Evolutionary conservation across 352 stramenopile species (phyloP).

Genomic region (Phytophthora capsici): DNA sequence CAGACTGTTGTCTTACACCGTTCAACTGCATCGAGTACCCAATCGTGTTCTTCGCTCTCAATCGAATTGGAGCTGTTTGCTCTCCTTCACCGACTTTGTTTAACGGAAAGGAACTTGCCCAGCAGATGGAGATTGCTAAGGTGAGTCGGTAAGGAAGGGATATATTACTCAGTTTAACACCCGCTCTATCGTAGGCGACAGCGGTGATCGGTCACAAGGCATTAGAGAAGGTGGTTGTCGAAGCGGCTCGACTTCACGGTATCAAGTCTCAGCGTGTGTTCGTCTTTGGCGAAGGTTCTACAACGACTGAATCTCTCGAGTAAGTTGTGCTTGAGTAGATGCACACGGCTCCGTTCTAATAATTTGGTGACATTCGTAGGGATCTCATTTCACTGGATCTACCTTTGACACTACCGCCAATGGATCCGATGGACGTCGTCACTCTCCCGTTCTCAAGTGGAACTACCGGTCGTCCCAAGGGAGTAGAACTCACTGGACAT

Average conservation of each 20-base stretch:
- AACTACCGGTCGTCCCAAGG: constrained; percentile 92
- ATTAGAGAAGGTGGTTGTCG: constrained; percentile 3
- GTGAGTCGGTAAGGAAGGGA: background rate
- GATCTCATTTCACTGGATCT: constrained; percentile 28
- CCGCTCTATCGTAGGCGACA: constrained; percentile 12
- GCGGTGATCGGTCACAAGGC: constrained; percentile 16
- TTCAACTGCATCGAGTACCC: constrained; percentile 1
- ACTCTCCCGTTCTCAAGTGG: constrained; percentile 92
- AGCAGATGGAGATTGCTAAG: constrained; percentile 1
- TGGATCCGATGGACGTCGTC: constrained; percentile 36
- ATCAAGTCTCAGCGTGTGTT: constrained; percentile 20
- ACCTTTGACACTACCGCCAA: constrained; percentile 33
- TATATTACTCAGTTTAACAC: background rate
- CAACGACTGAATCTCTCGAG: constrained; percentile 8
- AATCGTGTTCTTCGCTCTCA: background rate
- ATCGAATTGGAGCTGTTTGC: background rate
- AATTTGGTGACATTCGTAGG: background rate
- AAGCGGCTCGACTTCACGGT: constrained; percentile 18
- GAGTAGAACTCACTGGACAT: constrained; percentile 86
- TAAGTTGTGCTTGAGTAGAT: background rate
- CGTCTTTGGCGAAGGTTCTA: constrained; percentile 19
- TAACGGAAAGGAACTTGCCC: background rate
- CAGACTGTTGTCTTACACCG: background rate
- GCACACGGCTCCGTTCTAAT: background rate
- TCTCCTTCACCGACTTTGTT: background rate